A percentile compares a stretch with the other conserved stretches of the same genome.
Evolutionary conservation across 352 stramenopile genomes (phyloP).

Genomic region (Halophytophthora batemanensis): DNA sequence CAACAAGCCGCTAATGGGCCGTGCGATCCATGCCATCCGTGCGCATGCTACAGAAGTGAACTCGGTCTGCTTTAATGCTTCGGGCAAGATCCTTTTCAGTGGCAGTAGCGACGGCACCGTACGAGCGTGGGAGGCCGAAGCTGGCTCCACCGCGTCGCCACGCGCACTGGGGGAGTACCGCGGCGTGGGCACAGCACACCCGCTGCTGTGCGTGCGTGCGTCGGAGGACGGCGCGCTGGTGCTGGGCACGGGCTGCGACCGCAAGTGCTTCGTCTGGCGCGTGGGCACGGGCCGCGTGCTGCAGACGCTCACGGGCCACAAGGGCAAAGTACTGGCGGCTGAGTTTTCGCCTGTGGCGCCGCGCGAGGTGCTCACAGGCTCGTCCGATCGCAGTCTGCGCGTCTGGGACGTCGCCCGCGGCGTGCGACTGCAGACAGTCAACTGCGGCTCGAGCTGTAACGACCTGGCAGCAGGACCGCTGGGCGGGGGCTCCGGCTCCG

Average conservation of each 20-base stretch:
- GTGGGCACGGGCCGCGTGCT: slow-evolving; percentile 76
- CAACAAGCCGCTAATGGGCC: slow-evolving; percentile 30
- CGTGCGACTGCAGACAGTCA: slow-evolving; percentile 67
- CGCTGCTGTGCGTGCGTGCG: slow-evolving; percentile 74
- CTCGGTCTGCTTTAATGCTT: slow-evolving; percentile 82
- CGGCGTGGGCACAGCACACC: slow-evolving; percentile 74
- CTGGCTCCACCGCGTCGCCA: slow-evolving; percentile 19
- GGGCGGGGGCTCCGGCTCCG: slow-evolving; percentile 30
- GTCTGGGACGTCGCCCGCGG: slow-evolving; percentile 74
- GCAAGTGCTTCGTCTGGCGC: slow-evolving; percentile 84
- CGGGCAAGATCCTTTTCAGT: slow-evolving; percentile 78
- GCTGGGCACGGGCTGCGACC: slow-evolving; percentile 76
- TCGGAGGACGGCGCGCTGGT: slow-evolving; percentile 77
- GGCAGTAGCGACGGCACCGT: slow-evolving; percentile 82
- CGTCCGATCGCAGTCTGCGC: slow-evolving; percentile 67
- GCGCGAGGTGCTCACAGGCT: slow-evolving; percentile 74
- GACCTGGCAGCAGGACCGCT: slow-evolving; percentile 50
- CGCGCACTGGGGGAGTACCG: slow-evolving; percentile 69
- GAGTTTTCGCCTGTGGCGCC: slow-evolving; percentile 62
- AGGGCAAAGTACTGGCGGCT: slow-evolving; percentile 77
- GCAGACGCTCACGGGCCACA: slow-evolving; percentile 82
- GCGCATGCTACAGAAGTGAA: slow-evolving; percentile 84
- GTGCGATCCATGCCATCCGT: slow-evolving; percentile 54
- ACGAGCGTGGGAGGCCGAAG: slow-evolving; percentile 66
- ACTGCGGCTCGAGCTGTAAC: slow-evolving; percentile 81